Base-by-base conservation (phyloP, 345 rosid genomes). In the Citrus sp. region DNA sequence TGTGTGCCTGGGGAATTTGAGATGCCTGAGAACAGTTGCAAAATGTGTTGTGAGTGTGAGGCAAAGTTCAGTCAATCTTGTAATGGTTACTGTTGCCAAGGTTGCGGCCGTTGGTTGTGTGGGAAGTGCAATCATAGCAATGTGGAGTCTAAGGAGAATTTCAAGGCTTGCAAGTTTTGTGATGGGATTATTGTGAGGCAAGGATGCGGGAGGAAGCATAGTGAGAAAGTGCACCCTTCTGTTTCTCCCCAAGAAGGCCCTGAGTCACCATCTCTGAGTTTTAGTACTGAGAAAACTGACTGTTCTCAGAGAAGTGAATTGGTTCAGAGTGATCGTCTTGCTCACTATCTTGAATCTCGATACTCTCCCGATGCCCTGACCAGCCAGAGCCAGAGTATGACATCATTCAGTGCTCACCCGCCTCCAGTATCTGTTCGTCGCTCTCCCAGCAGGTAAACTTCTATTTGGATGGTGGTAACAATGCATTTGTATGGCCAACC, bases 151-250 rank as follows among this genome's bases (percentile, higher is more conserved):
- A 74, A 66, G 75, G 77, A 66, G 28, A 68, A 67, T 78, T 65
- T 86, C 51, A 89, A 85, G 82, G 71, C 78, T 54, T 97, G 99
- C 80, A 90, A 86, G 86, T 85, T 82, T 77, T 96, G 98, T 86
- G 78, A 75, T 58, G 89, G 88, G 80, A 79, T 75, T 75, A 73
- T 69, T 46, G 51, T 71, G 70, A 85, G 70, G 73, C 84, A 62
- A 67, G 90, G 86, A 73, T 79, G 83, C 35, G 86, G 83, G 77
- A 87, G 82, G 81, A 88, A 86, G 80, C 82, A 55, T 80, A 82
- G 86, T 81, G 92, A 97, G 82, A 96, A 94, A 78, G 93, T 94
- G 61, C 92, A 94, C 83, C 98, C 99, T 73, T 80, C 85, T 8
- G 78, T 76, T 22, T 85, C 88, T 79, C 87, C 88, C 18, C 81